phyloP scores from a whole-genome alignment of 2,329 filamentous ascomycete species.

The Stagonosporopsis vannaccii region DNA sequence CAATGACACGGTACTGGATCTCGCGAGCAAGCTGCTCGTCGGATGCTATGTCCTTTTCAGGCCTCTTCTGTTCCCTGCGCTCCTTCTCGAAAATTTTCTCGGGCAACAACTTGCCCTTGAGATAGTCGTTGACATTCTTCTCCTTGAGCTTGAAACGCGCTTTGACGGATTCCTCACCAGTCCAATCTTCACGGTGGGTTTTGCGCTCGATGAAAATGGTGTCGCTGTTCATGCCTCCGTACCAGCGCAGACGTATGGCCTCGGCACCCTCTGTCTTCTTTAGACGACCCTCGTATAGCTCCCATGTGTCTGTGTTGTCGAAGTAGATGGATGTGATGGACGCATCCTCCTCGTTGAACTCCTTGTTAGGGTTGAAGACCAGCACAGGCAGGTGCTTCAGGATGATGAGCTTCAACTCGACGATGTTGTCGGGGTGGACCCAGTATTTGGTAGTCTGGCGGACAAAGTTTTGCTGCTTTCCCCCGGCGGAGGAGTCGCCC shows the following conservation, averaged over 20 bases:
- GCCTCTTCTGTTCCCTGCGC: constrained; percentile 92
- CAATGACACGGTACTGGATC: constrained; percentile 91
- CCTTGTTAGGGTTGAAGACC: constrained; percentile 96
- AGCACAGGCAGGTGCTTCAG: constrained; percentile 96
- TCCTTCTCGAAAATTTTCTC: constrained; percentile 95
- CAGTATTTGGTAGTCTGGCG: constrained; percentile 99
- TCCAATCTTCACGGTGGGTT: constrained; percentile 99
- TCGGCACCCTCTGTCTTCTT: constrained; percentile 99
- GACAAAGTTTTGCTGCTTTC: constrained; percentile 92
- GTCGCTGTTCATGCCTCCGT: constrained; percentile 93
- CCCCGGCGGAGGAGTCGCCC: constrained; percentile 90
- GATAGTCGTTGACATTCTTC: constrained; percentile 93
- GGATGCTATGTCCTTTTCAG: constrained; percentile 87
- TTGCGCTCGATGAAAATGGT: constrained; percentile 98
- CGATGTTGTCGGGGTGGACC: constrained; percentile 98
- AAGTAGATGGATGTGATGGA: constrained; percentile 99
- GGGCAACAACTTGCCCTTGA: constrained; percentile 84
- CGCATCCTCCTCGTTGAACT: constrained; percentile 87
- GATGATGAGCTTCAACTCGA: constrained; percentile 96
- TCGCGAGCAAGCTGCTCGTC: constrained; percentile 89
- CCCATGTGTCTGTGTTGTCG: constrained; percentile 93
- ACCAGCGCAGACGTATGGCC: constrained; percentile 95
- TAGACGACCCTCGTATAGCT: constrained; percentile 89
- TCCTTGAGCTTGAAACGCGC: constrained; percentile 94
- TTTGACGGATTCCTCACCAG: constrained; percentile 98